phyloP scores from a whole-genome alignment of 2,329 filamentous ascomycete genomes.

The Penicillium italicum region DNA sequence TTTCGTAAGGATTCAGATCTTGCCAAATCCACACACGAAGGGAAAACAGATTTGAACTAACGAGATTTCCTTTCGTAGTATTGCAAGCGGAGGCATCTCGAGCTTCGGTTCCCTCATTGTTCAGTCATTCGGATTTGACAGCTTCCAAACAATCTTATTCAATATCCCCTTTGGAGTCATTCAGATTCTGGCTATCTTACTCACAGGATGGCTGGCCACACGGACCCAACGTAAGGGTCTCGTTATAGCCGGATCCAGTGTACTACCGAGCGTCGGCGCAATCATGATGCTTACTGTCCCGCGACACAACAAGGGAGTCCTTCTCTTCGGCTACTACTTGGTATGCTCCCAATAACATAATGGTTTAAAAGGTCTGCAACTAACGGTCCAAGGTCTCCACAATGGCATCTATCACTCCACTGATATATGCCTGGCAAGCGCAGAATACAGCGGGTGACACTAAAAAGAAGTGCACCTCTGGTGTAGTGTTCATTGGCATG shows the following conservation, averaged over 20 bases:
- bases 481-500: constrained; percentile 36
- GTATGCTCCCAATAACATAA: constrained; percentile 26
- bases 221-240: constrained; percentile 44
- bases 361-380: background rate
- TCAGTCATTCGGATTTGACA: constrained; percentile 41
- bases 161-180: constrained; percentile 43
- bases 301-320: constrained; percentile 46
- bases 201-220: constrained; percentile 41
- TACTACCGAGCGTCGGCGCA: constrained; percentile 42
- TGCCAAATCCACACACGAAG: background rate
- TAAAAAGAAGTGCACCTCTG: constrained; percentile 37
- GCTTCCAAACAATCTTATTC: constrained; percentile 42
- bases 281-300: constrained; percentile 51
- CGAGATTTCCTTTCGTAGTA: constrained; percentile 22
- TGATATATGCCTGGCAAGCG: constrained; percentile 38
- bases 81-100: constrained; percentile 39
- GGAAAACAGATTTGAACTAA: background rate
- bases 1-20: constrained; percentile 16
- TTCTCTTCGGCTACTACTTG: constrained; percentile 53
- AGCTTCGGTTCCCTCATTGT: constrained; percentile 43
- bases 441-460: constrained; percentile 40
- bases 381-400: constrained; percentile 23
- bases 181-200: constrained; percentile 38
- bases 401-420: constrained; percentile 35
- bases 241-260: constrained; percentile 40